Evolutionary conservation across 306 rosid genomes (phyloP), one percentile per base, ranked within the genome.

Genomic region (Amphicarpaea edgeworthii): DNA sequence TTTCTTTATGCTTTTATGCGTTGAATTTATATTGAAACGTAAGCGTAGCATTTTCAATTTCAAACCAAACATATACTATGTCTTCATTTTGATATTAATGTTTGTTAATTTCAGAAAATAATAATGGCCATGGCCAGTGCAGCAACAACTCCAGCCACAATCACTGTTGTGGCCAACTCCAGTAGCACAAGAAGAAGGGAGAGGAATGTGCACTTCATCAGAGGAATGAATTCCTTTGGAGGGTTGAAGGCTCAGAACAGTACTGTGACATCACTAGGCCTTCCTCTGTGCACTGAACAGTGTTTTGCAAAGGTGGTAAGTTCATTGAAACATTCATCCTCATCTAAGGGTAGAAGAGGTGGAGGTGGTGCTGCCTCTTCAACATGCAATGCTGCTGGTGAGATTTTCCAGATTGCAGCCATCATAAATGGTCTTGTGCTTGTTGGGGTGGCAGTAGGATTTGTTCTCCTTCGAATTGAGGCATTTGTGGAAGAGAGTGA

Each of bases 381-480:
- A n/a, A 88, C 86, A 14, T 90, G 93, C 71, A 85, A 84, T 76
- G 96, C 94, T 17, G 92, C 79, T 28, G 96, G 38, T 77, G 94
- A 93, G 89, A 93, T 90, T 67, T 90, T 93, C 87, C 88, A 70
- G 85, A 88, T 90, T 82, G 97, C 96, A 2, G 91, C 85, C 17
- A 84, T 86, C 69, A 79, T 88, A 54, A 93, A 87, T 82, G 96
- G 86, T 0, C 92, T 90, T 72, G 84, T 81, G 59, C 94, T 93
- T 38, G 46, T 88, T 43, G 96, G 97, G 28, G 96, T 93, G 66
- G 97, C 96, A 1, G 92, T 93, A 10, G 97, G 96, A n/a, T 92
- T 90, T 32, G 89, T 90, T 50, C 97, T 92, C 79, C 97, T 92
- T 38, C 89, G 96, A 83, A 30, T 92, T 7, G 97, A 92, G 82